Evolutionary conservation across 1,284 basidiomycete species (phyloP).

Genomic region (Tilletia caries): DNA sequence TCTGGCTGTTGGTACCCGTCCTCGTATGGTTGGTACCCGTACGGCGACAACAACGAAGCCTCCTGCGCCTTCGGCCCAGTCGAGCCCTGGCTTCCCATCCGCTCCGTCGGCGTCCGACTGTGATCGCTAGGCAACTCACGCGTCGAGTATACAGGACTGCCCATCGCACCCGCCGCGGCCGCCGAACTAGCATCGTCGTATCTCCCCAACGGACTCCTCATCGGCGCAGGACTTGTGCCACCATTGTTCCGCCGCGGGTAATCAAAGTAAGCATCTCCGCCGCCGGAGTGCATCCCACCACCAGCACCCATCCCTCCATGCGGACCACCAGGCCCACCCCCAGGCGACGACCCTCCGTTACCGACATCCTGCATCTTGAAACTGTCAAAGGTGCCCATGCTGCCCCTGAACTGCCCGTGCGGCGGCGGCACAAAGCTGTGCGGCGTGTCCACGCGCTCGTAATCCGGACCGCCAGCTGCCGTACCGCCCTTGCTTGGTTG

Average conservation of each 20-base stretch:
- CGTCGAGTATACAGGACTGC: neutral
- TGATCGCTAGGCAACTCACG: neutral
- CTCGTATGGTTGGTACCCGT: slow-evolving; percentile 7
- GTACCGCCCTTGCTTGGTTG: slow-evolving; percentile 21
- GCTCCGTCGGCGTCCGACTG: neutral
- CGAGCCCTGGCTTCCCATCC: neutral
- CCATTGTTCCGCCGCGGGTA: slow-evolving; percentile 19
- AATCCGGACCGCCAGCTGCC: slow-evolving; percentile 25
- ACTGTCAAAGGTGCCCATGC: slow-evolving; percentile 39
- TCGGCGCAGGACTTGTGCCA: neutral
- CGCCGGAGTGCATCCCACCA: slow-evolving; percentile 14
- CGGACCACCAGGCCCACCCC: slow-evolving; percentile 4
- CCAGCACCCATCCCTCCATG: neutral
- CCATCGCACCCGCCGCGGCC: neutral
- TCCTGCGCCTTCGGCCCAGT: neutral
- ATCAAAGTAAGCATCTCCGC: slow-evolving; percentile 33
- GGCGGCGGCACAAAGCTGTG: slow-evolving; percentile 19
- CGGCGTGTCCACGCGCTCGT: slow-evolving; percentile 46
- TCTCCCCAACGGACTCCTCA: slow-evolving; percentile 12
- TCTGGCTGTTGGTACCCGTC: slow-evolving; percentile 12
- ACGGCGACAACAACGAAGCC: slow-evolving; percentile 1
- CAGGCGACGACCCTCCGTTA: neutral
- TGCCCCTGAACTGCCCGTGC: slow-evolving; percentile 25
- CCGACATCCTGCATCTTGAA: slow-evolving; percentile 44
- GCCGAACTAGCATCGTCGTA: neutral